Conservation (phyloP, 139 green algal genomes). For the Coelastrella sp. region DNA sequence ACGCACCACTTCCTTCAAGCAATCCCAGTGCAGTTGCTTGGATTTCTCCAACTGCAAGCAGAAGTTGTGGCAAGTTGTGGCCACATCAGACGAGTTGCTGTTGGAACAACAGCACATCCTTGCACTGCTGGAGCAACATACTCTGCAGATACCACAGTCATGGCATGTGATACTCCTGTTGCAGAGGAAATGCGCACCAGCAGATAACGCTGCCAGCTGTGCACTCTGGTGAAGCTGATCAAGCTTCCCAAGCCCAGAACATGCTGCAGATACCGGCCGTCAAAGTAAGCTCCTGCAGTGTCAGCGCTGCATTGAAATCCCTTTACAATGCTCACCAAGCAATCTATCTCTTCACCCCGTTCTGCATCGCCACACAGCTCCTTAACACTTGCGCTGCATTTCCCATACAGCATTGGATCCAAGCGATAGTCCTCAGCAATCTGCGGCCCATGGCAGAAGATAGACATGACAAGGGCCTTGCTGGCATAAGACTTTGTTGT, state of each 20-base stretch:
- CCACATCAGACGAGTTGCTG: background rate
- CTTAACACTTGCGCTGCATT: constrained; percentile 65
- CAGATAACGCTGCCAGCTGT: too few species aligned
- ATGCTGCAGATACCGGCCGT: too few species aligned
- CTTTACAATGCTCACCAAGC: constrained; percentile 66
- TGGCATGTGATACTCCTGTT: too few species aligned
- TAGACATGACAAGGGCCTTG: background rate
- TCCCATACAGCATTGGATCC: constrained; percentile 70
- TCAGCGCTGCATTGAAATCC: background rate
- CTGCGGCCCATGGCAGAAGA: constrained; percentile 40
- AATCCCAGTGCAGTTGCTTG: constrained; percentile 72
- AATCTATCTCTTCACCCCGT: constrained; percentile 72
- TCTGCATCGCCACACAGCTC: constrained; percentile 72
- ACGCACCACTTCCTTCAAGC: constrained; percentile 81
- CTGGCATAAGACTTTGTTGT: background rate
- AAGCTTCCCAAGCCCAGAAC: too few species aligned
- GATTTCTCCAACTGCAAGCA: constrained; percentile 30
- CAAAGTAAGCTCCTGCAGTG: too few species aligned
- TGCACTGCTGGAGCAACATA: background rate
- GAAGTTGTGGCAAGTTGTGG: background rate
- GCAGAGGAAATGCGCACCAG: too few species aligned
- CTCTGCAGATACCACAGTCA: background rate
- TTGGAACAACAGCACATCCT: background rate
- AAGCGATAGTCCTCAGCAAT: constrained; percentile 74
- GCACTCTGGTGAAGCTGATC: too few species aligned